Conservation (phyloP, 192 early-diverging fungal species). For the Entomortierella chlamydospora region DNA sequence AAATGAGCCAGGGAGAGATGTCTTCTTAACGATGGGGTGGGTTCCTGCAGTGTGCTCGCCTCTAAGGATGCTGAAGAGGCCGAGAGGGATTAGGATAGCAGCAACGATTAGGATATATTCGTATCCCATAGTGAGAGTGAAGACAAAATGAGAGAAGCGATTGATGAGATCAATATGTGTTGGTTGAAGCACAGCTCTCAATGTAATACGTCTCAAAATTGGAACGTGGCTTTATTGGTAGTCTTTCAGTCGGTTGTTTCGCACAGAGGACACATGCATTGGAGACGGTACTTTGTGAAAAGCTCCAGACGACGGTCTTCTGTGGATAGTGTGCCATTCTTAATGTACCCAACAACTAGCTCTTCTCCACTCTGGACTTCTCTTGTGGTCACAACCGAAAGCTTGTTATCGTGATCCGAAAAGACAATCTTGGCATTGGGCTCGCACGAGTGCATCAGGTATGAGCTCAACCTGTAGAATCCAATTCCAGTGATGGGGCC, state of each 20-base stretch:
- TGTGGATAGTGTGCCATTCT: conserved; percentile 51
- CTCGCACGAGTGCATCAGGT: conserved; percentile 79
- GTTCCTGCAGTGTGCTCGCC: background rate
- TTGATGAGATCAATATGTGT: background rate
- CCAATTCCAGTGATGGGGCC: conserved; percentile 65
- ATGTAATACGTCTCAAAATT: too few relatives aligned
- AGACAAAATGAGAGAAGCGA: background rate
- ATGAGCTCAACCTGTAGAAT: conserved; percentile 78
- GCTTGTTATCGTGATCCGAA: conserved; percentile 56
- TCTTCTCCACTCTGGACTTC: conserved; percentile 76
- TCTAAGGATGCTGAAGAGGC: conserved; percentile 38
- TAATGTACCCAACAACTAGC: conserved; percentile 70
- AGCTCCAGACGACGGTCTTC: conserved; percentile 68
- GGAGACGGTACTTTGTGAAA: conserved; percentile 66
- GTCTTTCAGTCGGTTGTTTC: conserved; percentile 46
- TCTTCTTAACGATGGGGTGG: conserved; percentile 12
- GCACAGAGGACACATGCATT: conserved; percentile 68
- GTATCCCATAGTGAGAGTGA: conserved; percentile 33
- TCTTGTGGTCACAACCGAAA: conserved; percentile 68
- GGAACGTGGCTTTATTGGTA: too few relatives aligned
- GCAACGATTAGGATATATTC: conserved; percentile 43
- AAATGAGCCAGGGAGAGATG: conserved; percentile 38
- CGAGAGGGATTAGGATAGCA: conserved; percentile 41
- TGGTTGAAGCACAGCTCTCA: too few relatives aligned
- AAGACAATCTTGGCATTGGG: conserved; percentile 66